These are phyloP conservation scores for Boletellus sp. DNA, from an alignment of 1,284 basidiomycete genomes.

Conservation along the genomic window DNA sequence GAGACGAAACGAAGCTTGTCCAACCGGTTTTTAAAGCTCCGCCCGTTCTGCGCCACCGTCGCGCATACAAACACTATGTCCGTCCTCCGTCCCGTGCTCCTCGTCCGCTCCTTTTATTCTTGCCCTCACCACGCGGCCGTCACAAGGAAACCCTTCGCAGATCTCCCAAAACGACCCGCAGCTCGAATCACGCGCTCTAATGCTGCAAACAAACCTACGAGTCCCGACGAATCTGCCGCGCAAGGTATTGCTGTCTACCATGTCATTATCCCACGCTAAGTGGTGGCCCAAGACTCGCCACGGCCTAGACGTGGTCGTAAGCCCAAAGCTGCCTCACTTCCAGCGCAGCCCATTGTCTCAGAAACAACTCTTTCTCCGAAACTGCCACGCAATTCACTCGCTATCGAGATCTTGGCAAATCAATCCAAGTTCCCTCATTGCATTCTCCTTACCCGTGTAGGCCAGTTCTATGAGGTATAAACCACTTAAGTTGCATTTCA, in stretches of 20 bases:
- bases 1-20: constrained; percentile 30
- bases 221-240: neutral
- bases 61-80: constrained; percentile 27
- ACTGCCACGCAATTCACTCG: constrained; percentile 54
- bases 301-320: constrained; percentile 22
- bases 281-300: constrained; percentile 1
- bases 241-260: constrained; percentile 9
- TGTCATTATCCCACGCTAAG: constrained; percentile 1
- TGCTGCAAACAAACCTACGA: neutral
- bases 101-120: constrained; percentile 13
- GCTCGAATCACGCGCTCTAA: neutral
- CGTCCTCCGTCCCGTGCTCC: constrained; percentile 17
- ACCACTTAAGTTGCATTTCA: neutral
- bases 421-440: constrained; percentile 81
- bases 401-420: constrained; percentile 69
- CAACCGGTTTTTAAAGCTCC: constrained; percentile 41
- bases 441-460: constrained; percentile 85
- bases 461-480: constrained; percentile 89
- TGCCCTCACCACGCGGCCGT: constrained; percentile 18
- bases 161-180: constrained; percentile 47
- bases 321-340: constrained; percentile 1
- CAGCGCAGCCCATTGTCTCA: neutral
- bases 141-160: constrained; percentile 52
- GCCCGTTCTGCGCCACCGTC: constrained; percentile 32
- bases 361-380: constrained; percentile 7